Base-by-base conservation (phyloP, 306 rosid species). In the Cicer arietinum region DNA sequence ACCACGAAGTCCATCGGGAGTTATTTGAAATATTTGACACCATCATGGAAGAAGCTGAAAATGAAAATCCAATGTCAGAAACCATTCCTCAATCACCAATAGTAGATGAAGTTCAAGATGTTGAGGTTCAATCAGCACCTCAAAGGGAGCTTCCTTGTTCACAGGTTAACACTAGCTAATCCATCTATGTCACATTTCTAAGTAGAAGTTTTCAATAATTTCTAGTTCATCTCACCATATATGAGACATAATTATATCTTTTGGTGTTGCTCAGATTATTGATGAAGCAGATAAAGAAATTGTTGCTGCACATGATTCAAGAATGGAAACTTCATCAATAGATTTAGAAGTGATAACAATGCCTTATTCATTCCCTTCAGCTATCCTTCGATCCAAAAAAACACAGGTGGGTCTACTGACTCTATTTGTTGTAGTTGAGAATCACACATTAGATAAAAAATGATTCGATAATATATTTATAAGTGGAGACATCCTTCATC, bases 261-360 rank as follows among this genome's bases (percentile, higher is more conserved):
- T 61, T 61, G 67, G 10, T 37, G 10, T 61, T 35, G 9, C 67
- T 39, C 18, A 61, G 67, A 37, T 37, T 61, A 39, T 39, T 35
- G 44, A 35, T 13, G 67, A 57, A 20, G n/a, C 63, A 22, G 63
- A 57, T 9, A 61, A 61, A 16, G 67, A 61, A 35, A 61, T 61
- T 12, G 67, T 61, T 39, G 67, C 45, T 39, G 40, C 10, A 57
- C 63, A 57, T 57, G 63, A 57, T 61, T 39, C 46, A 37, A 18
- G 14, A 16, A 61, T 35, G 45, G 45, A 14, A 37, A 61, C 45
- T 61, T 61, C 67, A 61, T 61, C 67, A 61, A 61, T 44, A 37
- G 10, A 61, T 61, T 61, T 61, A 37, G 67, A 61, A 35, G 67
- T 61, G 45, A 61, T 61, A 35, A 61, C 25, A 61, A 61, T 13